phyloP scores from a whole-genome alignment of 305 asterid genomes.

The Fraxinus angustifolia region DNA sequence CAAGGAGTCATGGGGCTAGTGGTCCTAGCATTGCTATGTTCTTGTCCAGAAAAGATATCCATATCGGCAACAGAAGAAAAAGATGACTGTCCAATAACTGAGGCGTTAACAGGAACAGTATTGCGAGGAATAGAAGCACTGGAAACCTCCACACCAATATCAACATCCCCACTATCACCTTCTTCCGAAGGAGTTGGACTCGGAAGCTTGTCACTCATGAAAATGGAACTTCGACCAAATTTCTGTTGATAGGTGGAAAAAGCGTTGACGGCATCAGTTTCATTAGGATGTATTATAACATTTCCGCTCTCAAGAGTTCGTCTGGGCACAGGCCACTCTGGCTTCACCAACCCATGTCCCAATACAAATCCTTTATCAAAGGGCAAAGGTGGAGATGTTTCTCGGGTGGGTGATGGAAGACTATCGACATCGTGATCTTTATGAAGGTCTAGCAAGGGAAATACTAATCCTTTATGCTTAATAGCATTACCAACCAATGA shows the following conservation, averaged over 20 bases:
- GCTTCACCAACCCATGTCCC: slow-evolving; percentile 52
- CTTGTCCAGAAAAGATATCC: slow-evolving; percentile 39
- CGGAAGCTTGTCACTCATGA: slow-evolving; percentile 63
- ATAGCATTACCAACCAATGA: slow-evolving; percentile 39
- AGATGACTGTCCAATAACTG: slow-evolving; percentile 30
- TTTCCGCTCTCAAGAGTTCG: slow-evolving; percentile 42
- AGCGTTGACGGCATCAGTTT: slow-evolving; percentile 87
- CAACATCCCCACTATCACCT: slow-evolving; percentile 60
- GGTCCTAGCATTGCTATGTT: slow-evolving; percentile 29
- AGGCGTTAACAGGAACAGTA: slow-evolving; percentile 20
- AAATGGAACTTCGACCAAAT: slow-evolving; percentile 63
- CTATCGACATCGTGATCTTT: slow-evolving; percentile 89
- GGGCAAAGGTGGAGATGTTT: slow-evolving; percentile 51
- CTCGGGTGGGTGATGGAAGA: slow-evolving; percentile 95
- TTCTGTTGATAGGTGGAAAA: slow-evolving; percentile 94
- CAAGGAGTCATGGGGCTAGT: slow-evolving; percentile 34
- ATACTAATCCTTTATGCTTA: slow-evolving; percentile 52
- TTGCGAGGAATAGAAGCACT: slow-evolving; percentile 42
- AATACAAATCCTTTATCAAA: slow-evolving; percentile 40
- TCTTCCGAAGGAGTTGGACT: slow-evolving; percentile 98
- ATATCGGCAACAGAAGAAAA: slow-evolving; percentile 40
- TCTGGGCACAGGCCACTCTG: slow-evolving; percentile 74
- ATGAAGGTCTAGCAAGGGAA: slow-evolving; percentile 89
- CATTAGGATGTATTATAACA: slow-evolving; percentile 63
- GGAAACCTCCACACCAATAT: slow-evolving; percentile 61